Evolutionary conservation across 2,329 filamentous ascomycete species (phyloP), one percentile per base, ranked within the genome.

Genomic region (Hymenoscyphus repandus): DNA sequence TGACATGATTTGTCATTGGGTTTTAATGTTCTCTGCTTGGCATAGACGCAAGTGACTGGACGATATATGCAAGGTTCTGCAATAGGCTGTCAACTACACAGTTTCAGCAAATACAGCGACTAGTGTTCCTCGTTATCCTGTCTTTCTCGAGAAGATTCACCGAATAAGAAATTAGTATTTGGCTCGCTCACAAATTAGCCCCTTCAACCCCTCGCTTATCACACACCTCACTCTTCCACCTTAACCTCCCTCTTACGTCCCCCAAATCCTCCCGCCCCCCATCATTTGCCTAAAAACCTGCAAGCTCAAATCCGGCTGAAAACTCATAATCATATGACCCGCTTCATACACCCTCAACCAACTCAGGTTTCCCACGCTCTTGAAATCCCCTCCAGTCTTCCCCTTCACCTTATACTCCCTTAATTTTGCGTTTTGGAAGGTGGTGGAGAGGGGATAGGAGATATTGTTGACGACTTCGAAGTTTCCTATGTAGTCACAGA

Each of bases 401-500:
- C 78, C 78, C 38, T 70, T 64, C 2, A 80, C 72, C 0, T 68
- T 78, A 56, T 80, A 82, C 1, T 68, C 58, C 53, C 62, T 51
- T 11, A 74, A 57, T 18, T 61, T 52, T 15, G 65, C 66, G 18
- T 61, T 58, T 3, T 61, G 60, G 57, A 80, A 81, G 2, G 68
- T 63, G 0, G 66, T 52, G 6, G 69, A 62, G 2, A 67, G 69
- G 1, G 64, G 52, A 59, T 71, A 80, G 11, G 69, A 64, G 20
- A 81, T 66, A 0, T 69, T 67, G 32, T 80, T 69, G 1, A 74
- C 72, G 1, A 72, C 72, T 10, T 64, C 68, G 5, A 75, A 67
- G 31, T 69, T 72, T n/a, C 78, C 78, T 30, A 74, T 66, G 74
- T 77, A 80, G 64, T 81, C 82, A 58, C 77, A 81, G 47, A 80